These are phyloP conservation scores for Aspergillus uvarum DNA, from an alignment of 2,329 filamentous ascomycete species.

Conservation along the genomic window DNA sequence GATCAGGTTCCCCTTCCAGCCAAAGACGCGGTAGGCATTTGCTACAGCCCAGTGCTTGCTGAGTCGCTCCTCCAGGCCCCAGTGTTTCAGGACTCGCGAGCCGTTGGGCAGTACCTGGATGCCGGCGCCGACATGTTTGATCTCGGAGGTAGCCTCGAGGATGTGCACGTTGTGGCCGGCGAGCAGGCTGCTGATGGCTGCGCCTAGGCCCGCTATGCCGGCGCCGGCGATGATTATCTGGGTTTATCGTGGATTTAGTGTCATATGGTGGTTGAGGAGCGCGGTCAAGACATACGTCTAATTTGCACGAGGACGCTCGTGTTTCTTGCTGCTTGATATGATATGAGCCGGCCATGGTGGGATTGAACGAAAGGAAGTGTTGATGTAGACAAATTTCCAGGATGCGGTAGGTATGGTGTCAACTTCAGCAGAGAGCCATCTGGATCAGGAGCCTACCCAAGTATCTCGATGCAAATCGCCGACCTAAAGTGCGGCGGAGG, in stretches of 20 bases:
- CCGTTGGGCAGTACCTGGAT: constrained; percentile 29
- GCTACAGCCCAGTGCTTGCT: constrained; percentile 1
- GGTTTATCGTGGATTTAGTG: neutral
- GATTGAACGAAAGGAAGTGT: no score
- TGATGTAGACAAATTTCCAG: no score
- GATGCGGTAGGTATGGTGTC: no score
- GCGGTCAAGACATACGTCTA: neutral
- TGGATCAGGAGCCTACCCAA: no score
- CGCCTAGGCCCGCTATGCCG: constrained; percentile 23
- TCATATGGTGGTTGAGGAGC: neutral
- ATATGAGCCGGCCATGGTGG: neutral
- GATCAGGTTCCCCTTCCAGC: constrained; percentile 5
- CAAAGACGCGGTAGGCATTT: constrained; percentile 6
- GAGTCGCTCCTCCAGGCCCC: constrained; percentile 6
- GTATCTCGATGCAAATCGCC: no score
- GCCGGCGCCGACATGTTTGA: constrained; percentile 27
- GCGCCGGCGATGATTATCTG: constrained; percentile 21
- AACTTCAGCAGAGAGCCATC: no score
- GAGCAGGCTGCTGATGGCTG: constrained; percentile 23
- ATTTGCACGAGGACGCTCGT: neutral
- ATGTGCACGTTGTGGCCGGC: constrained; percentile 24
- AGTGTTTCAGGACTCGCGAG: constrained; percentile 10
- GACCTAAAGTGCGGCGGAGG: no score
- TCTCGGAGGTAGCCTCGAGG: constrained; percentile 23
- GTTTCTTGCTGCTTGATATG: neutral